Percentiles rank a stretch among this genome's conserved stretches.
Conservation (phyloP, 2,329 filamentous ascomycete genomes). For the Fusarium circinatum region DNA sequence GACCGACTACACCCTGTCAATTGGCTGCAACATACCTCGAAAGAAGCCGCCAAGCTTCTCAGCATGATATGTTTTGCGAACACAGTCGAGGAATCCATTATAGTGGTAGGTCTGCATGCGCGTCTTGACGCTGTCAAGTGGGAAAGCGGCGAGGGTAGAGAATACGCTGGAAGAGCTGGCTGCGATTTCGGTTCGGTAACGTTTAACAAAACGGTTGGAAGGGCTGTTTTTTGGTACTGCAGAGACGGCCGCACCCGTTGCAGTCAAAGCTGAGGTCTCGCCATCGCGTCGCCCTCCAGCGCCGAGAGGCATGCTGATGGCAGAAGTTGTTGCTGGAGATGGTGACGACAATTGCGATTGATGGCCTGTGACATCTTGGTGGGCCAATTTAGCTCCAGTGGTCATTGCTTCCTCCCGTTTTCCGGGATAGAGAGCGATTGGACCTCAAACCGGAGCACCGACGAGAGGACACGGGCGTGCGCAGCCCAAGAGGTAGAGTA, state of each 20-base stretch:
- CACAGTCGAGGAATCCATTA: conserved; percentile 77
- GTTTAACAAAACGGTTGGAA: conserved; percentile 66
- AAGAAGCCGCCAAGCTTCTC: conserved; percentile 84
- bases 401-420: conserved; percentile 50
- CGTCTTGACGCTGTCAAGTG: conserved; percentile 88
- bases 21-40: conserved; percentile 66
- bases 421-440: conserved; percentile 38
- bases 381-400: conserved; percentile 49
- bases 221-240: conserved; percentile 12
- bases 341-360: conserved; percentile 42
- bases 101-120: conserved; percentile 90
- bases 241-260: conserved; percentile 28
- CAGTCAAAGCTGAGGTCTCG: conserved; percentile 41
- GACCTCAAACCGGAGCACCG: conserved; percentile 20
- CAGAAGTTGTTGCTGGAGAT: conserved; percentile 41
- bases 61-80: conserved; percentile 77
- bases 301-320: conserved; percentile 42
- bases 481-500: conserved; percentile 9
- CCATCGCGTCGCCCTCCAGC: conserved; percentile 45
- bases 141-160: conserved; percentile 83
- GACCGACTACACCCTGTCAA: not conserved
- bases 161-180: conserved; percentile 81
- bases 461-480: conserved; percentile 1
- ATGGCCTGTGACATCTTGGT: conserved; percentile 53
- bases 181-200: conserved; percentile 82